These are phyloP conservation scores for Candida cerambycidarum DNA, from an alignment of 805 yeast species.

Conservation along the genomic window DNA sequence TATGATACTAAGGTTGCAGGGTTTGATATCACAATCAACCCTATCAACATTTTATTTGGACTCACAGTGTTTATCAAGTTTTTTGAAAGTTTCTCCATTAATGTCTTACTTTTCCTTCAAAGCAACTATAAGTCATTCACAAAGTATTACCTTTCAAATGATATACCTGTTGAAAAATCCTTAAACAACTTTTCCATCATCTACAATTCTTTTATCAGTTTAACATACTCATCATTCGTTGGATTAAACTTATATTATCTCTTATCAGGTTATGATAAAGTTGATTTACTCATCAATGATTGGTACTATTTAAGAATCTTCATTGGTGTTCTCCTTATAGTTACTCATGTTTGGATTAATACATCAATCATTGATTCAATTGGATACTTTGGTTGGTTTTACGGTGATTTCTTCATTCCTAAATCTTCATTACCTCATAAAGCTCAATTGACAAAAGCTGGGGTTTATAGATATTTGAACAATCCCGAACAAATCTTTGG, in stretches of 20 bases:
- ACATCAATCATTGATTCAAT: constrained; percentile 65
- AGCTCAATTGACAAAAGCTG: constrained; percentile 65
- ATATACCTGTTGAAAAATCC: constrained; percentile 62
- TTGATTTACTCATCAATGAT: constrained; percentile 25
- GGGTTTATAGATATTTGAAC: constrained; percentile 77
- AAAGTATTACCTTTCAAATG: constrained; percentile 60
- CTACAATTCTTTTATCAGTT: constrained; percentile 50
- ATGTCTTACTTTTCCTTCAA: constrained; percentile 56
- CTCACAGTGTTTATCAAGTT: constrained; percentile 49
- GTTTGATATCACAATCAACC: constrained; percentile 2
- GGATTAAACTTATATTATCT: constrained; percentile 33
- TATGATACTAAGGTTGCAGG: not conserved
- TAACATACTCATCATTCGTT: constrained; percentile 57
- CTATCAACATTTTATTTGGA: constrained; percentile 33
- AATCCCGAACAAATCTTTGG: constrained; percentile 82
- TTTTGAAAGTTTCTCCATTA: constrained; percentile 50
- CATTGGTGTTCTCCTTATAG: constrained; percentile 53
- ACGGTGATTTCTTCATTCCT: constrained; percentile 78
- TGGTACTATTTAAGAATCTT: constrained; percentile 55
- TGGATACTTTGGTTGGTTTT: constrained; percentile 88
- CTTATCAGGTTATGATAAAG: constrained; percentile 15
- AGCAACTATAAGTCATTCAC: constrained; percentile 64
- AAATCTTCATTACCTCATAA: constrained; percentile 43
- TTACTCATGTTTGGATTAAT: constrained; percentile 69
- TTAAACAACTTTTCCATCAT: constrained; percentile 72